Percentiles rank a stretch among this genome's conserved stretches.
Evolutionary conservation across 805 yeast species (phyloP).

Genomic region (Candida lessepsii): DNA sequence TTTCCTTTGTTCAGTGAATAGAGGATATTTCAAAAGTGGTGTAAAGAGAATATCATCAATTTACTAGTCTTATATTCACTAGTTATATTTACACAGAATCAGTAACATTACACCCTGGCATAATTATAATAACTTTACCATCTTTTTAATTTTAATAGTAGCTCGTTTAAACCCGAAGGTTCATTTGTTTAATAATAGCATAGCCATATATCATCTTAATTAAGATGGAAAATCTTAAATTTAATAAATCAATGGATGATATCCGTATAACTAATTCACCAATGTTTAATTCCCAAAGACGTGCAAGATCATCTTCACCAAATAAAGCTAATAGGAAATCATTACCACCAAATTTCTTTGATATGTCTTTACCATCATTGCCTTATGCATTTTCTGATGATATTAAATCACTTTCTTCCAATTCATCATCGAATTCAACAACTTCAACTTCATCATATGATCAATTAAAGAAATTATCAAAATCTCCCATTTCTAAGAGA

Average conservation of each 20-base stretch:
- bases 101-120: too few species aligned
- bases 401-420: constrained; percentile 24
- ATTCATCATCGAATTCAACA: constrained; percentile 13
- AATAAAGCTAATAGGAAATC: constrained; percentile 27
- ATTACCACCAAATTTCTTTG: constrained; percentile 21
- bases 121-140: too few species aligned
- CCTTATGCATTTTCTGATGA: constrained; percentile 24
- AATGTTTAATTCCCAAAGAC: constrained; percentile 13
- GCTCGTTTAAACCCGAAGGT: too few species aligned
- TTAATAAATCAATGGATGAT: constrained; percentile 10
- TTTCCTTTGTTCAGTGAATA: neutral
- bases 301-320: constrained; percentile 38
- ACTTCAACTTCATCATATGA: constrained; percentile 8
- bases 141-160: too few species aligned
- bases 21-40: too few species aligned
- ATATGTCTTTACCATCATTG: constrained; percentile 21
- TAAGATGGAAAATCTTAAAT: neutral
- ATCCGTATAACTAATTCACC: constrained; percentile 2
- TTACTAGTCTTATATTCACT: too few species aligned
- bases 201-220: too few species aligned
- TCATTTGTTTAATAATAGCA: too few species aligned
- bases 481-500: constrained; percentile 35
- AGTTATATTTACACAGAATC: too few species aligned
- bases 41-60: too few species aligned
- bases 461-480: constrained; percentile 22